Conservation (phyloP, 139 green algal genomes). For the Picochlorum costavermella region DNA sequence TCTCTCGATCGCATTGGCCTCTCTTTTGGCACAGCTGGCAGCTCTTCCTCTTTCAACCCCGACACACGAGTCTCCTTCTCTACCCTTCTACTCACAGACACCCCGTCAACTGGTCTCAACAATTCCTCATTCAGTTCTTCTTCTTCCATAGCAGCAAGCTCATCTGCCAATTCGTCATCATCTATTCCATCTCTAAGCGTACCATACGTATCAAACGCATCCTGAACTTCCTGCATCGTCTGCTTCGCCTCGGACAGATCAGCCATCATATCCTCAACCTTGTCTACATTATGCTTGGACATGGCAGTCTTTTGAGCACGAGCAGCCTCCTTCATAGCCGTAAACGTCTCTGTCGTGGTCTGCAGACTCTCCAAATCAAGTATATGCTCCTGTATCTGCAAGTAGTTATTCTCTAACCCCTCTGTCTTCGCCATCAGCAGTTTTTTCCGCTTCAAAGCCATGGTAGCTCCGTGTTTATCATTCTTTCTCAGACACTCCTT, state of each 20-base stretch:
- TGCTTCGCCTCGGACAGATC: conserved; percentile 90
- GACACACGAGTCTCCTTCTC: neutral
- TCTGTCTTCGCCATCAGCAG: conserved; percentile 80
- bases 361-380: conserved; percentile 84
- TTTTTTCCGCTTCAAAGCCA: conserved; percentile 92
- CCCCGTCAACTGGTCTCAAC: conserved; percentile 1
- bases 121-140: conserved; percentile 6
- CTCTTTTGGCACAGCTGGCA: too few species aligned
- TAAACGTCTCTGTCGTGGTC: conserved; percentile 61
- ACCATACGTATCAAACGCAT: conserved; percentile 70
- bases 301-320: conserved; percentile 76
- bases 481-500: neutral
- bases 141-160: conserved; percentile 53
- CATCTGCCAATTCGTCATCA: conserved; percentile 55
- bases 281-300: conserved; percentile 79
- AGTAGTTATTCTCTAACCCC: conserved; percentile 79
- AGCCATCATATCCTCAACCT: conserved; percentile 89
- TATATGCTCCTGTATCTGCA: conserved; percentile 86
- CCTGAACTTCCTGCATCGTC: conserved; percentile 84
- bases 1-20: too few species aligned
- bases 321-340: conserved; percentile 57
- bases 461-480: conserved; percentile 46
- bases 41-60: neutral
- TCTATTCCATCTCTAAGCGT: conserved; percentile 65
- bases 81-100: neutral